Conservation (phyloP, 805 yeast species). For the Yamadazyma nakazawae region DNA sequence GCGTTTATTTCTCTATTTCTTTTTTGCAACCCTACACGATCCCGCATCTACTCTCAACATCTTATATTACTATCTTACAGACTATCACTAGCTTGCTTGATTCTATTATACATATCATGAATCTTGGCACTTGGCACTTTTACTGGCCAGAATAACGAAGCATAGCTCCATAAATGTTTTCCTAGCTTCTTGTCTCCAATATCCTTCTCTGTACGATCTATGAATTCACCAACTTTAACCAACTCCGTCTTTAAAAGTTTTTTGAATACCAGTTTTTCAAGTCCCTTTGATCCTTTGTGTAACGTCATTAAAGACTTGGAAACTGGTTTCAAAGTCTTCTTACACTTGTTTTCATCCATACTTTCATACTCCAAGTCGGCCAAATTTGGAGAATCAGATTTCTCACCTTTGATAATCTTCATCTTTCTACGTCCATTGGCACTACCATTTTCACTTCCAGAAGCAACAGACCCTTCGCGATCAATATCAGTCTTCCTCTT, state of each 20-base stretch:
- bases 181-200: conserved; percentile 37
- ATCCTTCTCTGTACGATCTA: conserved; percentile 24
- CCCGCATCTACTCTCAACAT: not conserved
- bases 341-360: conserved; percentile 74
- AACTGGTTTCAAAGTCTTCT: conserved; percentile 59
- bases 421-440: conserved; percentile 3
- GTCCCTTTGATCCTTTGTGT: conserved; percentile 67
- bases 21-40: not conserved
- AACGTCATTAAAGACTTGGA: conserved; percentile 62
- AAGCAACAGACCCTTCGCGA: conserved; percentile 1
- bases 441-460: conserved; percentile 8
- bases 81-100: conserved; percentile 25
- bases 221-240: conserved; percentile 70
- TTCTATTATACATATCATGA: conserved; percentile 69
- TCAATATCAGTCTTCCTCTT: conserved; percentile 3
- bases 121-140: conserved; percentile 72
- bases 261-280: conserved; percentile 78
- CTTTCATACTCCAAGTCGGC: conserved; percentile 61
- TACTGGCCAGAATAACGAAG: conserved; percentile 84
- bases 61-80: not conserved
- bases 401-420: conserved; percentile 13
- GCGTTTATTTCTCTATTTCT: too few relatives aligned
- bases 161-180: conserved; percentile 81
- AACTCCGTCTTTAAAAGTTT: conserved; percentile 64
- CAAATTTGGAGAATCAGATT: conserved; percentile 15